Conservation (phyloP, 2,329 filamentous ascomycete genomes). For the Gremmenia infestans region DNA sequence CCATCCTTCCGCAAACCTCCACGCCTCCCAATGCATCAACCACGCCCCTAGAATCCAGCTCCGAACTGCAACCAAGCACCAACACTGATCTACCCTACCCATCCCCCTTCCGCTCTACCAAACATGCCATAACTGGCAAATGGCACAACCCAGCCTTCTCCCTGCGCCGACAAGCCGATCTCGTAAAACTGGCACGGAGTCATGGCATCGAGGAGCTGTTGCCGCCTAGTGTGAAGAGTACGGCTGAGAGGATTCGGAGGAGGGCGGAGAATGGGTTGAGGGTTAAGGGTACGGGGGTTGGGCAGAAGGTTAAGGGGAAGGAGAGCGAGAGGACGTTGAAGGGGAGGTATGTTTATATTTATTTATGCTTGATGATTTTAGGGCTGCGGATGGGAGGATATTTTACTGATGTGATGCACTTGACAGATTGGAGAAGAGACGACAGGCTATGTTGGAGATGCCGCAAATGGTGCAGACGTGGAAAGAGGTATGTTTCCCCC, state of each 20-base stretch:
- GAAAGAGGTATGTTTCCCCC: slow-evolving; percentile 69
- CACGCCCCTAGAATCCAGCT: slow-evolving; percentile 1
- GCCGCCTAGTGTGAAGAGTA: slow-evolving; percentile 71
- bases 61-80: slow-evolving; percentile 33
- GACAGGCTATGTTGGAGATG: slow-evolving; percentile 93
- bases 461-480: slow-evolving; percentile 84
- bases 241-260: slow-evolving; percentile 63
- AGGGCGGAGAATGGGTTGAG: slow-evolving; percentile 74
- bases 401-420: slow-evolving; percentile 29
- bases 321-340: slow-evolving; percentile 83
- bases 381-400: background rate
- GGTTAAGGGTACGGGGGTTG: slow-evolving; percentile 89
- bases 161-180: slow-evolving; percentile 79
- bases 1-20: slow-evolving; percentile 44
- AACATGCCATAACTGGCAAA: slow-evolving; percentile 71
- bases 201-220: slow-evolving; percentile 78
- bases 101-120: slow-evolving; percentile 79
- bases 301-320: slow-evolving; percentile 93
- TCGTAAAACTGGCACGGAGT: slow-evolving; percentile 77
- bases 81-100: slow-evolving; percentile 28
- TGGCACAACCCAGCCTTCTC: slow-evolving; percentile 84
- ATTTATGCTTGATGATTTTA: background rate
- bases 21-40: slow-evolving; percentile 12
- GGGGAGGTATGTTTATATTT: slow-evolving; percentile 50
- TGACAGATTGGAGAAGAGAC: slow-evolving; percentile 74